phyloP scores from a whole-genome alignment of 1,284 basidiomycete genomes.

The Heterobasidion parviporum region DNA sequence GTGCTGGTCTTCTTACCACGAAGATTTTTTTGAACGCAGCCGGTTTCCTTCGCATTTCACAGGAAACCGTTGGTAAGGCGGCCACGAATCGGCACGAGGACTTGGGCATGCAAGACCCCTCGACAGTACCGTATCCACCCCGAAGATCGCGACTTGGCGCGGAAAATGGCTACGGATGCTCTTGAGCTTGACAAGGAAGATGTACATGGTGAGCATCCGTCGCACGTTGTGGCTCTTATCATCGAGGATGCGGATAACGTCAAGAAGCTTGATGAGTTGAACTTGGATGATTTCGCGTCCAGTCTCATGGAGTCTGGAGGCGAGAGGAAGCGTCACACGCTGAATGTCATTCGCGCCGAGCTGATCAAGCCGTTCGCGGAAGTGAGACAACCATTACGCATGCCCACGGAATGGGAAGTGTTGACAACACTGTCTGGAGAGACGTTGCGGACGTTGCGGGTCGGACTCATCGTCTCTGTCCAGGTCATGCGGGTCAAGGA shows the following conservation, averaged over 20 bases:
- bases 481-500: conserved; percentile 55
- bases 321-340: conserved; percentile 81
- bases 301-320: conserved; percentile 81
- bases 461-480: conserved; percentile 83
- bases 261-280: conserved; percentile 84
- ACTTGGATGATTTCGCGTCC: conserved; percentile 93
- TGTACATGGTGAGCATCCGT: conserved; percentile 83
- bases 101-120: conserved; percentile 71
- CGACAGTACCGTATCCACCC: conserved; percentile 97
- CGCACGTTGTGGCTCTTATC: conserved; percentile 77
- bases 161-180: conserved; percentile 98
- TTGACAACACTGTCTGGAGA: conserved; percentile 96
- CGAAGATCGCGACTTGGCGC: conserved; percentile 95
- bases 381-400: conserved; percentile 58
- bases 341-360: conserved; percentile 86
- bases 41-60: conserved; percentile 84
- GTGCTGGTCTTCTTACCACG: conserved; percentile 70
- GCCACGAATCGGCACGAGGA: conserved; percentile 66
- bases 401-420: conserved; percentile 74
- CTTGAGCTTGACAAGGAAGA: conserved; percentile 95
- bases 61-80: conserved; percentile 54
- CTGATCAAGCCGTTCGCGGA: conserved; percentile 85
- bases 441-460: conserved; percentile 70
- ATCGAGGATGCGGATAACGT: conserved; percentile 80
- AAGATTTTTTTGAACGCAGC: conserved; percentile 88